A percentile compares a stretch with the other conserved stretches of the same genome.
phyloP scores from a whole-genome alignment of 257 asterid species.

The Lavandula angustifolia region DNA sequence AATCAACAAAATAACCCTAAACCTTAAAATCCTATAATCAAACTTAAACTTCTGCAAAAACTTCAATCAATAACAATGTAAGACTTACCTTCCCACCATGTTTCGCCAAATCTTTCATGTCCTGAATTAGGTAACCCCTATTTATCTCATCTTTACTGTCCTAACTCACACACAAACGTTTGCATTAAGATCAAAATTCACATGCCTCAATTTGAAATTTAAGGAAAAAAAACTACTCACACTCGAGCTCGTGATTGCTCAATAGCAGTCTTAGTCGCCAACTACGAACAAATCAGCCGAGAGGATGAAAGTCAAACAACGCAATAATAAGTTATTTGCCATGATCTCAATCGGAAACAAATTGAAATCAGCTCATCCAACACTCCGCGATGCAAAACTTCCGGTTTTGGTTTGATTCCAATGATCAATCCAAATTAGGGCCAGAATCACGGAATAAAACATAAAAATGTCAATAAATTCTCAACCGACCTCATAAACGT shows the following conservation, averaged over 20 bases:
- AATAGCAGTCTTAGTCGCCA: slow-evolving; percentile 69
- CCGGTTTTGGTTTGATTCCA: neutral
- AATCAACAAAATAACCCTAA: slow-evolving; percentile 24
- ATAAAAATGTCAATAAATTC: neutral
- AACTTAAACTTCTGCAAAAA: too few species aligned
- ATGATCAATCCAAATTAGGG: neutral
- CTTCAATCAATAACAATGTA: slow-evolving; percentile 3
- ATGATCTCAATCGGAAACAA: slow-evolving; percentile 2
- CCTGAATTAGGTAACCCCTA: slow-evolving; percentile 83
- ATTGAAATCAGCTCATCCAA: neutral
- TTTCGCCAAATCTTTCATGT: slow-evolving; percentile 67
- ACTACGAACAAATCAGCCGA: slow-evolving; percentile 45
- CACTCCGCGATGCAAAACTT: neutral
- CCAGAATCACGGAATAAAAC: neutral
- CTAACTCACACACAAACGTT: slow-evolving; percentile 44
- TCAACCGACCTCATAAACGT: slow-evolving; percentile 67
- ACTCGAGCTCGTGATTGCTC: slow-evolving; percentile 83
- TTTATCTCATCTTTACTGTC: slow-evolving; percentile 95
- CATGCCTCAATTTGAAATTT: slow-evolving; percentile 6
- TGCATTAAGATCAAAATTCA: slow-evolving; percentile 21
- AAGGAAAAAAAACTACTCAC: slow-evolving; percentile 52
- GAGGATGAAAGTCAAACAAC: slow-evolving; percentile 23
- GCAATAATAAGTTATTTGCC: slow-evolving; percentile 8
- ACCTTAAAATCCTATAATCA: neutral
- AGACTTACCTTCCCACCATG: slow-evolving; percentile 88